These are phyloP conservation scores for Fusarium bulbicola DNA, from an alignment of 2,329 filamentous ascomycete species.

Conservation along the genomic window DNA sequence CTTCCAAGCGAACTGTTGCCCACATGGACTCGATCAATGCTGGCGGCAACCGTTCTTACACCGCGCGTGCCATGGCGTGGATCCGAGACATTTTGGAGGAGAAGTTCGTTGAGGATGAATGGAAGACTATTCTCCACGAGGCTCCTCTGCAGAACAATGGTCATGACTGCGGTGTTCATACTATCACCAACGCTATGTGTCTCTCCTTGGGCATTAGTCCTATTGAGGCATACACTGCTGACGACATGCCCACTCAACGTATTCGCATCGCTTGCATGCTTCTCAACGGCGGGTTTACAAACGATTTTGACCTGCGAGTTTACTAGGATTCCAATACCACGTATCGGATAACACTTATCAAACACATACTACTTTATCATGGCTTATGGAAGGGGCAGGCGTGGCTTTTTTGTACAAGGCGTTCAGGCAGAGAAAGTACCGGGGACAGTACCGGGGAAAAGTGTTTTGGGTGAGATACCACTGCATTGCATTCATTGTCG, in stretches of 20 bases:
- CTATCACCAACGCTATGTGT: constrained; percentile 77
- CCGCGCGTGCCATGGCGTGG: constrained; percentile 60
- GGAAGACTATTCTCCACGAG: constrained; percentile 62
- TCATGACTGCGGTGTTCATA: constrained; percentile 81
- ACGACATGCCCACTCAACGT: constrained; percentile 68
- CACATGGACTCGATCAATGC: constrained; percentile 74
- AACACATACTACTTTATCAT: constrained; percentile 1
- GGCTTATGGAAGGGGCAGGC: constrained; percentile 5
- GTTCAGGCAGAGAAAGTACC: constrained; percentile 22
- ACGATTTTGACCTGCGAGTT: constrained; percentile 62
- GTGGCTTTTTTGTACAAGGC: constrained; percentile 19
- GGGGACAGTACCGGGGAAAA: constrained; percentile 9
- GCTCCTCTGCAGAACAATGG: constrained; percentile 71
- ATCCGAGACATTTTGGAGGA: constrained; percentile 64
- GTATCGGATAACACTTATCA: neutral
- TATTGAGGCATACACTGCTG: constrained; percentile 56
- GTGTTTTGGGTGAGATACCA: constrained; percentile 41
- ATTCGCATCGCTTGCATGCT: constrained; percentile 71
- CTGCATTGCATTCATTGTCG: constrained; percentile 29
- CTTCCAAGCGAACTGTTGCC: constrained; percentile 66
- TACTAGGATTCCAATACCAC: constrained; percentile 42
- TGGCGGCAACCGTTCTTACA: constrained; percentile 51
- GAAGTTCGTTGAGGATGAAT: constrained; percentile 65
- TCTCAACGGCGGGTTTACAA: constrained; percentile 72
- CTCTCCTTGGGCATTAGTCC: constrained; percentile 63